Base-by-base conservation (phyloP, 2,329 filamentous ascomycete species). In the Lasiodiplodia theobromae region DNA sequence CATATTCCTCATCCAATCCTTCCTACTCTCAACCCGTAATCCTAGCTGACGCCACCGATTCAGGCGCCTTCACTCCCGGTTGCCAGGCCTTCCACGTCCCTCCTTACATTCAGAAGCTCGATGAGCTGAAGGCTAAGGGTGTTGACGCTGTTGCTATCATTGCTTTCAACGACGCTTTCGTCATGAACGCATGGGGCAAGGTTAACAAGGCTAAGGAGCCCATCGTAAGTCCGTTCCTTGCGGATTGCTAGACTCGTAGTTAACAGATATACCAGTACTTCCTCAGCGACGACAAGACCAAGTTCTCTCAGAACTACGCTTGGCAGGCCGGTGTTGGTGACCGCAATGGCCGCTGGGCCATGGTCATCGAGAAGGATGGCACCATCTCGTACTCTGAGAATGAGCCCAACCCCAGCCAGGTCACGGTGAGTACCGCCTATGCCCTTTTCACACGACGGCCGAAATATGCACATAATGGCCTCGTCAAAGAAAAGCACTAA, bases 161-260 rank as follows among this genome's bases (percentile, higher is more conserved):
- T 76, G 92, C 93, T 70, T 91, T 85, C 85, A 97, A 97, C 82
- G 94, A 97, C 82, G 85, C 90, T 72, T 96, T 86, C 78, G 93
- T 97, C 80, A 95, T 95, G 92, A 90, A 89, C 75, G 93, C 92
- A 67, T 96, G 92, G 92, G 91, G 89, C 82, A 97, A 97, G 87
- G 93, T 93, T 77, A 95, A 96, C 82, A 86, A 86, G 66, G 85
- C 95, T 77, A 90, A 87, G 77, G 88, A 95, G 74, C 86, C 87
- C 75, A 88, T 91, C 74, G 86, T 90, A 80, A 69, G 85, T 58
- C 8, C 25, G 5, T 12, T 5, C 37, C 16, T 31, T 37, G 7
- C 8, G 4, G 16, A 47, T 14, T 28, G 4, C 18, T 18, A 21
- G 14, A n/a, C 34, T 37, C 11, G 18, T 11, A 16, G 16, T 21